Conservation (phyloP, 2,329 filamentous ascomycete genomes). For the Chaetomiaceae sp. region DNA sequence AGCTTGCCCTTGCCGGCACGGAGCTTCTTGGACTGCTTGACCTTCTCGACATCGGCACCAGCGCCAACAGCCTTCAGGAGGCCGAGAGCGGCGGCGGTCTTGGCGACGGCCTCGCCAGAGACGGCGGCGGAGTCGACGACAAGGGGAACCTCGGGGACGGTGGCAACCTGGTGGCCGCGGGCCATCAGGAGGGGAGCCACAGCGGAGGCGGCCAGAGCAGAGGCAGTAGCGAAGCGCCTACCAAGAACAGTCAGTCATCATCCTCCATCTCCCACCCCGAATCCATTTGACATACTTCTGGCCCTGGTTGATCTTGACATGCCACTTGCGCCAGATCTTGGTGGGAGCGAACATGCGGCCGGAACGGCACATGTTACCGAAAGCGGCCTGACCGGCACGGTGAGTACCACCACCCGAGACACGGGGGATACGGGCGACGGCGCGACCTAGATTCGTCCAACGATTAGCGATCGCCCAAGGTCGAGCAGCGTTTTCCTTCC, state of each 20-base stretch:
- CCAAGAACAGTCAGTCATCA: slow-evolving; percentile 21
- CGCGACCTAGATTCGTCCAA: slow-evolving; percentile 64
- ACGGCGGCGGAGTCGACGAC: slow-evolving; percentile 91
- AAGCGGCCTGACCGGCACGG: slow-evolving; percentile 98
- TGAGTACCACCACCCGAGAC: slow-evolving; percentile 99
- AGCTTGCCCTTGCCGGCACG: slow-evolving; percentile 99
- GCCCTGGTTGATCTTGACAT: slow-evolving; percentile 99
- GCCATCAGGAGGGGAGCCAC: slow-evolving; percentile 92
- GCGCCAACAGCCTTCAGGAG: slow-evolving; percentile 92
- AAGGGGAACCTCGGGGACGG: slow-evolving; percentile 92
- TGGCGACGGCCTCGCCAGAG: slow-evolving; percentile 70
- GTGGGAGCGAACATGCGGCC: slow-evolving; percentile 99
- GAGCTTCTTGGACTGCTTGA: slow-evolving; percentile 92
- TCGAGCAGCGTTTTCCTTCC: neutral
- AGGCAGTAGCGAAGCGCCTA: slow-evolving; percentile 95
- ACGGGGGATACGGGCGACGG: slow-evolving; percentile 99
- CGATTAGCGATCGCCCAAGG: slow-evolving; percentile 14
- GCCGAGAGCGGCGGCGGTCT: slow-evolving; percentile 80
- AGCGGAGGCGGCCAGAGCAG: slow-evolving; percentile 93
- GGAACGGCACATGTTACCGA: slow-evolving; percentile 99
- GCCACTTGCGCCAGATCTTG: slow-evolving; percentile 99
- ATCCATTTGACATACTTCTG: slow-evolving; percentile 69
- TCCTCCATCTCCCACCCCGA: neutral
- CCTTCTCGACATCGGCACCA: slow-evolving; percentile 87
- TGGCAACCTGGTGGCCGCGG: slow-evolving; percentile 91